phyloP scores from a whole-genome alignment of 2,329 filamentous ascomycete species.

The Acephala macrosclerotiorum region DNA sequence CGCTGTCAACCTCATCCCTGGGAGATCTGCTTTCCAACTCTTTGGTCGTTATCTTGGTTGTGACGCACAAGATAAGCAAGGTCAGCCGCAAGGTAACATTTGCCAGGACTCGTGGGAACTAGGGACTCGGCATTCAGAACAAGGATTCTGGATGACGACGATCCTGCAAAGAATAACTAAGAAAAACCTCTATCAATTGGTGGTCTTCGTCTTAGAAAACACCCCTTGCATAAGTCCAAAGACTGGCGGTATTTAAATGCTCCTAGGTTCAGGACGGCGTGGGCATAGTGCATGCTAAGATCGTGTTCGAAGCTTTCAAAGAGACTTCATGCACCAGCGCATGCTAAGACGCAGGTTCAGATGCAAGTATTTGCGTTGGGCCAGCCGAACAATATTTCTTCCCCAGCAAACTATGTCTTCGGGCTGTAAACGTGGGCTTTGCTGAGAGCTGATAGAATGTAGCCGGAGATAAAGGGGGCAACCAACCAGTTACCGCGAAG shows the following conservation, averaged over 20 bases:
- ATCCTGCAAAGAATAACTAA: background rate
- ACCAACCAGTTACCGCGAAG: background rate
- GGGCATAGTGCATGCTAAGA: background rate
- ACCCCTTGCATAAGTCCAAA: background rate
- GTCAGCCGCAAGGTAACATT: background rate
- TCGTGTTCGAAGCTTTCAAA: background rate
- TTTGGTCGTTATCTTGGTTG: background rate
- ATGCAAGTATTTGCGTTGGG: background rate
- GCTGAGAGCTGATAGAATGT: background rate
- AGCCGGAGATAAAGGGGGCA: background rate
- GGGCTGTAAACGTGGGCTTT: background rate
- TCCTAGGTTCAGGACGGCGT: background rate
- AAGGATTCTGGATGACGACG: background rate
- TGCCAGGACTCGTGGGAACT: background rate
- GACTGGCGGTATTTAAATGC: background rate
- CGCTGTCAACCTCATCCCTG: conserved; percentile 6
- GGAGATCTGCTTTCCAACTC: background rate
- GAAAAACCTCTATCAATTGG: conserved; percentile 5
- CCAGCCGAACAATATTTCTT: background rate
- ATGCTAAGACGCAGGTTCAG: background rate
- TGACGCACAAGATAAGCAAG: background rate
- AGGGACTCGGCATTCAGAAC: background rate
- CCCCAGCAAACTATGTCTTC: background rate
- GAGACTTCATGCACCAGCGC: background rate
- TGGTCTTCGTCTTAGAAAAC: background rate